Evolutionary conservation across 805 yeast genomes (phyloP), one percentile per base, ranked within the genome.

Genomic region (Gaillardinia entomophila): DNA sequence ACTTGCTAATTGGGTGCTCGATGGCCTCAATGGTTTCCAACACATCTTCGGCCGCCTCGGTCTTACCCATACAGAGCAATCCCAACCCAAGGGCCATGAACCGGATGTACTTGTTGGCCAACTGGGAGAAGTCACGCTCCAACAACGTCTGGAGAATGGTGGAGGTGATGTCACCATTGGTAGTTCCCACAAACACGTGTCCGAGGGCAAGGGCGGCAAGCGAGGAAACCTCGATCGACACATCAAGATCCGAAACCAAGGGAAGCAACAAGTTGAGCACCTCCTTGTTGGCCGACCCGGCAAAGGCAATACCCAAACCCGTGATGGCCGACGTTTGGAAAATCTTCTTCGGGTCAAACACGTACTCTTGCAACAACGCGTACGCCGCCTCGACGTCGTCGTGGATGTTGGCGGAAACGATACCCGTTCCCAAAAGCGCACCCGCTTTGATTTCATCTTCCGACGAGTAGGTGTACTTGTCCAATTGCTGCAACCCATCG

Each of bases 331-430:
- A 75, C 4, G 88, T 70, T 40, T 85, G 79, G 43, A 85, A 68
- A 33, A 76, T 64, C 38, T 73, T 69, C 43, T 77, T 78, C 6
- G 78, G 59, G 45, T 78, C 83, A 31, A 73, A 69, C 18, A 85
- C 81, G 49, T 83, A 85, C 42, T 90, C 97, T 57, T 80, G 87
- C 42, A 92, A 71, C 44, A 92, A 64, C 18, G 95, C 79, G 40
- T 86, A 69, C 5, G 97, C 90, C 2, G 97, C 90, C 43, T 88
- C 97, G 27, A 89, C 86, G 41, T 90, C 98, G 54, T 90, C 96
- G 60, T 86, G 96, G 34, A 92, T 90, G 60, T 95, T 94, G 15
- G 94, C 73, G 18, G 95, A 85, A 4, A 87, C 80, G 30, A 92
- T 73, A 57, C 97, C 98, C 59, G 87, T 86, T 57, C 97, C 99